Base-by-base conservation (phyloP, 1,284 basidiomycete species). In the Salmacisia buchloeana region DNA sequence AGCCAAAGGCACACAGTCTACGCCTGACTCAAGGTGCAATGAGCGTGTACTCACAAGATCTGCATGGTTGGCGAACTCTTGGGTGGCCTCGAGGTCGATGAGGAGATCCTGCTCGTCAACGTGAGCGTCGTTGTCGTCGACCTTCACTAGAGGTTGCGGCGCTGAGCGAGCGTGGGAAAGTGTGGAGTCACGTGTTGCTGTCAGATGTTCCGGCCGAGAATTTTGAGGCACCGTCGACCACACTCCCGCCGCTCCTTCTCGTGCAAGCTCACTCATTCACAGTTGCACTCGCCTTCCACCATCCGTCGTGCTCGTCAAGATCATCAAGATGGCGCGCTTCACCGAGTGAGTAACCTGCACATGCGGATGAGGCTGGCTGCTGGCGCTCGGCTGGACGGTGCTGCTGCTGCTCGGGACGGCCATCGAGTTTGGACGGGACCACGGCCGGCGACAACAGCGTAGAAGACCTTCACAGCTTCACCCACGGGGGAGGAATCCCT, bases 31-130 rank as follows among this genome's bases (percentile, higher is more conserved):
- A 18, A 13, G 2, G 33, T 23, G 34, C 31, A 5, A 36, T 25
- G 39, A 18, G 6, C 15, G 58, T 18, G 9, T 10, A 45, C 58
- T 59, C 21, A 59, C 58, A 60, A 60, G 59, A 60, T 60, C 33
- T 60, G 59, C 59, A 60, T 60, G 25, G 4, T 60, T 29, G 49
- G 29, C 15, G 49, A n/a, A n/a, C n/a, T n/a, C n/a, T n/a, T n/a
- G n/a, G n/a, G n/a, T n/a, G n/a, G n/a, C n/a, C n/a, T n/a, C n/a
- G n/a, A n/a, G n/a, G n/a, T n/a, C n/a, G n/a, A n/a, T n/a, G n/a
- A n/a, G n/a, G n/a, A n/a, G n/a, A n/a, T n/a, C n/a, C n/a, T n/a
- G n/a, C n/a, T n/a, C n/a, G n/a, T n/a, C n/a, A n/a, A n/a, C n/a
- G n/a, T n/a, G n/a, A n/a, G n/a, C n/a, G n/a, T n/a, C n/a, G n/a